Evolutionary conservation across 352 stramenopile genomes (phyloP).

Genomic region (Globisporangium viniferum): DNA sequence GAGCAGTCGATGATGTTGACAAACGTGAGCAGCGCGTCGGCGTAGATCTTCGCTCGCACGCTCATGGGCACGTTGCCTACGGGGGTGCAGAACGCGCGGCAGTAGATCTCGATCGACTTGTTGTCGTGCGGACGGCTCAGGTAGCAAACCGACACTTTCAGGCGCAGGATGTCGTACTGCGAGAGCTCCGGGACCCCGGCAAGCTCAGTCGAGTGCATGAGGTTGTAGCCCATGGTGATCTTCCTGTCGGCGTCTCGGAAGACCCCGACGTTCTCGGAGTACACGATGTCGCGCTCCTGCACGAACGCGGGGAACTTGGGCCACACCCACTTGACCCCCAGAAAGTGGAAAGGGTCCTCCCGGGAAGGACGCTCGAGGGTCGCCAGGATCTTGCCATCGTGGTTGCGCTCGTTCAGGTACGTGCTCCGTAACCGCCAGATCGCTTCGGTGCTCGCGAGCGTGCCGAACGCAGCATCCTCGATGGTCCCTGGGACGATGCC

Average conservation of each 20-base stretch:
- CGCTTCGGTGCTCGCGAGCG: slow-evolving; percentile 20
- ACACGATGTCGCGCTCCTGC: slow-evolving; percentile 19
- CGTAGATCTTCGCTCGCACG: slow-evolving; percentile 27
- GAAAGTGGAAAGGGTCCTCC: slow-evolving; percentile 15
- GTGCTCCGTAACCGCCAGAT: slow-evolving; percentile 23
- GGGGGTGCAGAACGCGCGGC: slow-evolving; percentile 31
- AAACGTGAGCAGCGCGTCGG: slow-evolving; percentile 27
- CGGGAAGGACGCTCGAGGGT: slow-evolving; percentile 24
- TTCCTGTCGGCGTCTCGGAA: slow-evolving; percentile 20
- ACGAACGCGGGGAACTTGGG: not conserved
- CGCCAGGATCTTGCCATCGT: slow-evolving; percentile 24
- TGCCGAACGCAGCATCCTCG: slow-evolving; percentile 21
- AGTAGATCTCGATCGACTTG: slow-evolving; percentile 42
- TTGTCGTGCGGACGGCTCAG: slow-evolving; percentile 29
- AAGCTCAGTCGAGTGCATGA: slow-evolving; percentile 35
- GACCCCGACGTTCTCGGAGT: slow-evolving; percentile 38
- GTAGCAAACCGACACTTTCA: slow-evolving; percentile 37
- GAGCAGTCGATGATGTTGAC: slow-evolving; percentile 25
- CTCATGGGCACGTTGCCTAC: slow-evolving; percentile 14
- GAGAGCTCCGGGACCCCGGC: slow-evolving; percentile 10
- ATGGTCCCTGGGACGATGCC: not conserved
- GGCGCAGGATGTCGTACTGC: slow-evolving; percentile 34
- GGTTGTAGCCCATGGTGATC: slow-evolving; percentile 27
- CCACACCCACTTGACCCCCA: slow-evolving; percentile 17
- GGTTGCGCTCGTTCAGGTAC: slow-evolving; percentile 27